Percentiles rank a stretch among this genome's conserved stretches.
phyloP scores from a whole-genome alignment of 352 stramenopile species.

The Phytophthora tentaculata region DNA sequence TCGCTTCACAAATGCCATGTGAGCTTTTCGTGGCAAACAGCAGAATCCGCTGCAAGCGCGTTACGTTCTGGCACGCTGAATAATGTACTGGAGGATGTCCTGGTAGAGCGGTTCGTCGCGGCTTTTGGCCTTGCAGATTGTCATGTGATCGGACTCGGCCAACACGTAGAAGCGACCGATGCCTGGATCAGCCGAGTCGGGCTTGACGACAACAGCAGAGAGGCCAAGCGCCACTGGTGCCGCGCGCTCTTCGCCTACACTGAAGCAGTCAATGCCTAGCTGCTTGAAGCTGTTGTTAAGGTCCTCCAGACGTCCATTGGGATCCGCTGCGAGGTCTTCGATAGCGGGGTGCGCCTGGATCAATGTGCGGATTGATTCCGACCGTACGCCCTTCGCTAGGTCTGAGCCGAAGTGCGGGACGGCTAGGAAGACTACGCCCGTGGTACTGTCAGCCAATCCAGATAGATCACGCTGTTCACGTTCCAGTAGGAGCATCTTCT shows the following conservation, averaged over 20 bases:
- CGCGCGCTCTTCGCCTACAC: constrained; percentile 63
- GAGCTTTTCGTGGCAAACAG: constrained; percentile 21
- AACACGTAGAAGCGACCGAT: constrained; percentile 74
- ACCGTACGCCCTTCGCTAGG: constrained; percentile 67
- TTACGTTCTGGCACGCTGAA: constrained; percentile 20
- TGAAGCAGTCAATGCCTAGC: constrained; percentile 76
- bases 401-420: constrained; percentile 88
- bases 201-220: constrained; percentile 78
- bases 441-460: constrained; percentile 49
- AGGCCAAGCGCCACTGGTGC: constrained; percentile 75
- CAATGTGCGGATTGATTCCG: constrained; percentile 69
- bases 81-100: constrained; percentile 51
- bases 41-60: constrained; percentile 9
- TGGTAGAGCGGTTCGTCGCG: constrained; percentile 69
- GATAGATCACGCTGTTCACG: constrained; percentile 35
- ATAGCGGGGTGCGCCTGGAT: constrained; percentile 82
- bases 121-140: constrained; percentile 85
- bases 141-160: constrained; percentile 80
- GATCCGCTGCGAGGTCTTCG: constrained; percentile 63
- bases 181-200: constrained; percentile 76
- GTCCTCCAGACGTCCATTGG: constrained; percentile 58
- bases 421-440: constrained; percentile 77
- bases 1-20: no score
- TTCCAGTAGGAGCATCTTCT: constrained; percentile 81
- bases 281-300: constrained; percentile 76